Percentiles rank a stretch among this genome's conserved stretches.
Conservation (phyloP, 441 rosid genomes). For the Populus trichocarpa region DNA sequence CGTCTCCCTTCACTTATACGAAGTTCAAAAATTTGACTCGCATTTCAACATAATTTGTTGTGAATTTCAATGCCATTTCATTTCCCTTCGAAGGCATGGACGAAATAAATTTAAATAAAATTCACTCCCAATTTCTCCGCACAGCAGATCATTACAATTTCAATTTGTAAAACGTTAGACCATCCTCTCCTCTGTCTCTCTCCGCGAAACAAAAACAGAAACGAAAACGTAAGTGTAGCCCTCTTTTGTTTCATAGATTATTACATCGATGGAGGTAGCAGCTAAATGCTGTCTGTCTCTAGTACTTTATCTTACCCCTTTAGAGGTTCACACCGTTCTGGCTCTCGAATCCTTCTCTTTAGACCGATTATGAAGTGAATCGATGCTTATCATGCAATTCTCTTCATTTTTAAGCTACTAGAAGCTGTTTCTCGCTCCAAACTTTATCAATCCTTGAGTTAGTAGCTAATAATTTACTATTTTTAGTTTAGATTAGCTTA, state of each 20-base stretch:
- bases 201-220: background rate
- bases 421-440: slow-evolving; percentile 5
- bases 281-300: background rate
- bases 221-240: background rate
- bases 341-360: background rate
- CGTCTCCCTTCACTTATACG: background rate
- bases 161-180: slow-evolving; percentile 11
- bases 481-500: background rate
- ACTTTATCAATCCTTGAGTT: slow-evolving; percentile 16
- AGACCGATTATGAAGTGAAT: slow-evolving; percentile 4
- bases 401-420: slow-evolving; percentile 4
- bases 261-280: background rate
- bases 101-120: background rate
- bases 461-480: background rate
- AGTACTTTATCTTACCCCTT: background rate
- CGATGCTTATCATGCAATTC: slow-evolving; percentile 3
- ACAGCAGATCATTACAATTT: slow-evolving; percentile 21
- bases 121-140: slow-evolving; percentile 6
- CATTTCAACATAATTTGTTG: slow-evolving; percentile 25
- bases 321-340: background rate
- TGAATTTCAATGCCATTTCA: slow-evolving; percentile 30
- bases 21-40: slow-evolving; percentile 17
- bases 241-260: background rate
- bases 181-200: slow-evolving; percentile 7
- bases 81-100: background rate